Percentiles rank a stretch among this genome's conserved stretches.
Conservation (phyloP, 768 basidiomycete genomes). For the Clitopilus passeckerianus region DNA sequence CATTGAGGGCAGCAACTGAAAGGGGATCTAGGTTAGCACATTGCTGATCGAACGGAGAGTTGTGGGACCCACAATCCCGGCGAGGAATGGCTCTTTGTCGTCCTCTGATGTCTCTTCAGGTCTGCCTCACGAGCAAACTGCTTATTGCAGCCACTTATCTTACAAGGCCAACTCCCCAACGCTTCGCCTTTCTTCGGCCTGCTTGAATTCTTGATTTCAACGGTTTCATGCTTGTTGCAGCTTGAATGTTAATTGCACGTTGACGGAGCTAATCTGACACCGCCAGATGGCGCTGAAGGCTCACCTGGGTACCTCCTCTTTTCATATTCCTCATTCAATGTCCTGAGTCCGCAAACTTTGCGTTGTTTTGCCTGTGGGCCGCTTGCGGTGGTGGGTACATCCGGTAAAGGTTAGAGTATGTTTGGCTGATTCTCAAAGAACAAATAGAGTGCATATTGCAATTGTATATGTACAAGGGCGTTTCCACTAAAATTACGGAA, state of each 20-base stretch:
- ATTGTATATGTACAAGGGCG: conserved; percentile 7
- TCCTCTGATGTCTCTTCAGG: conserved; percentile 76
- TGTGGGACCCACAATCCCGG: conserved; percentile 57
- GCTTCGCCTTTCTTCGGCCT: conserved; percentile 42
- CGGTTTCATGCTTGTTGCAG: not conserved
- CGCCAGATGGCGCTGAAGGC: not conserved
- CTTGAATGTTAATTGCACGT: not conserved
- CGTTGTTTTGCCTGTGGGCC: not conserved
- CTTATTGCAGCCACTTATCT: conserved; percentile 77
- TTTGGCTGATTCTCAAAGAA: not conserved
- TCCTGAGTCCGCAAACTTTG: not conserved
- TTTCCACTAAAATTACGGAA: not conserved
- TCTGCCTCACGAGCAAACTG: conserved; percentile 81
- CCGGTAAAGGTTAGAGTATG: not conserved
- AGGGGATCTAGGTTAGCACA: conserved; percentile 4
- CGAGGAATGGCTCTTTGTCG: conserved; percentile 71
- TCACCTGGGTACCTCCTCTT: not conserved
- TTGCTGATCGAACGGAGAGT: conserved; percentile 1
- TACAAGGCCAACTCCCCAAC: conserved; percentile 70
- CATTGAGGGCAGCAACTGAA: conserved; percentile 72
- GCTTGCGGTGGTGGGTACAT: not conserved
- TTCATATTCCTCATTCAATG: conserved; percentile 1
- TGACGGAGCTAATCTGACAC: not conserved
- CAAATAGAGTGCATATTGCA: not conserved
- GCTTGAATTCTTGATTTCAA: conserved; percentile 10